phyloP scores from a whole-genome alignment of 1,284 basidiomycete species.

The Cutaneotrichosporon daszewskae region DNA sequence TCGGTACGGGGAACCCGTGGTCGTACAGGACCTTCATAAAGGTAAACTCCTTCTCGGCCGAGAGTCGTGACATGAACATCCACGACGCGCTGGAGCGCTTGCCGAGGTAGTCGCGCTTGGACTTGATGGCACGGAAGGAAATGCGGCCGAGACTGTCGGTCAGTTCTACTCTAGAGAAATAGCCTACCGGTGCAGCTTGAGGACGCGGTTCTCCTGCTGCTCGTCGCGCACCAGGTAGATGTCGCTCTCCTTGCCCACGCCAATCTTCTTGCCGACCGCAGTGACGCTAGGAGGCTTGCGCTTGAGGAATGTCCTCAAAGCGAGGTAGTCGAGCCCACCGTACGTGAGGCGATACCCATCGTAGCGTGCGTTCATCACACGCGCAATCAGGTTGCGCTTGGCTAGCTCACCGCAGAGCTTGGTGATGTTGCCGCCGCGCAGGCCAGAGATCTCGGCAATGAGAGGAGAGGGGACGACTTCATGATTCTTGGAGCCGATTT shows the following conservation, averaged over 20 bases:
- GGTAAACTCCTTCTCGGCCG: slow-evolving; percentile 94
- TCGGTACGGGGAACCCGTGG: slow-evolving; percentile 87
- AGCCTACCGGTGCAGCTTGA: slow-evolving; percentile 80
- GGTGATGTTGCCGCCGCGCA: slow-evolving; percentile 87
- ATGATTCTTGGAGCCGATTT: slow-evolving; percentile 98
- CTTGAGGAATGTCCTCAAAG: slow-evolving; percentile 87
- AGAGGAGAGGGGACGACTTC: slow-evolving; percentile 85
- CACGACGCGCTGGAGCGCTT: slow-evolving; percentile 94
- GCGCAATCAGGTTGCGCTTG: slow-evolving; percentile 83
- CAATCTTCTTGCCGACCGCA: slow-evolving; percentile 94
- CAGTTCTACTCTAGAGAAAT: background rate
- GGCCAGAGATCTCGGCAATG: slow-evolving; percentile 84
- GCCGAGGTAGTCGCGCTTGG: slow-evolving; percentile 93
- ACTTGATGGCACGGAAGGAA: slow-evolving; percentile 94
- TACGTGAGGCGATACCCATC: slow-evolving; percentile 97
- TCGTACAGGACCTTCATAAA: slow-evolving; percentile 99
- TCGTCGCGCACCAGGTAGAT: slow-evolving; percentile 88
- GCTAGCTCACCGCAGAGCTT: slow-evolving; percentile 85
- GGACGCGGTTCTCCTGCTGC: slow-evolving; percentile 75
- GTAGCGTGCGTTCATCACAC: slow-evolving; percentile 88
- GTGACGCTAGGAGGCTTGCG: slow-evolving; percentile 65
- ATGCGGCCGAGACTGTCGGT: slow-evolving; percentile 78
- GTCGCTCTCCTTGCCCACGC: slow-evolving; percentile 97
- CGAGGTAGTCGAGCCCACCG: slow-evolving; percentile 93
- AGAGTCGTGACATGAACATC: slow-evolving; percentile 99